Percentiles rank a stretch among this genome's conserved stretches.
These are phyloP conservation scores for Malassezia brasiliensis DNA, from an alignment of 1,284 basidiomycete genomes.

Conservation along the genomic window DNA sequence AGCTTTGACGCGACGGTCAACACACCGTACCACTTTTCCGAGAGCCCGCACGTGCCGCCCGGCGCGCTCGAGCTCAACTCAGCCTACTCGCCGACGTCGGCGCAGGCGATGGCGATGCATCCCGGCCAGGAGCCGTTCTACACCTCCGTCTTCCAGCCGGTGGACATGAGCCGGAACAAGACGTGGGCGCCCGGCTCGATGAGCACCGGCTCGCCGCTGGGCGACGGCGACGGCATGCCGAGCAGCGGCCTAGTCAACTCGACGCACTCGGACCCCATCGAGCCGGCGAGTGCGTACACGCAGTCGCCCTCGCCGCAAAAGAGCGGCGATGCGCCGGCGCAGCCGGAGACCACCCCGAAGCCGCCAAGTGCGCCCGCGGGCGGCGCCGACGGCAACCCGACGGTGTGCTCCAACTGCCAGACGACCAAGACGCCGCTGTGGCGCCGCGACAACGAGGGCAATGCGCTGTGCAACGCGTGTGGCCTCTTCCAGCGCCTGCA, in stretches of 20 bases:
- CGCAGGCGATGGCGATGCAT: too few relatives aligned
- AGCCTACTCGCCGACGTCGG: not conserved
- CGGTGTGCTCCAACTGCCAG: slow-evolving; percentile 83
- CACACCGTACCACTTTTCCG: not conserved
- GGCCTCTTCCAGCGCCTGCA: slow-evolving; percentile 67
- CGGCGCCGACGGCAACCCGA: slow-evolving; percentile 51
- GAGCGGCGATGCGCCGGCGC: slow-evolving; percentile 14
- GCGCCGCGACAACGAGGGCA: slow-evolving; percentile 87
- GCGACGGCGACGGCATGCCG: not conserved
- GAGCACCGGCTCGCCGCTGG: not conserved
- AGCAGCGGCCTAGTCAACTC: not conserved
- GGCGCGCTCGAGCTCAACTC: not conserved
- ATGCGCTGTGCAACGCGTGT: slow-evolving; percentile 62
- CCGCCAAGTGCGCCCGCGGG: slow-evolving; percentile 20
- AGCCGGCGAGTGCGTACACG: not conserved
- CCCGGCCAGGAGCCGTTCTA: not conserved
- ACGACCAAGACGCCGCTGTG: slow-evolving; percentile 92
- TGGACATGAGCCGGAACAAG: not conserved
- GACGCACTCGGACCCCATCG: not conserved
- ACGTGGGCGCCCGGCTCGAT: not conserved
- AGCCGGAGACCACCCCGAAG: not conserved
- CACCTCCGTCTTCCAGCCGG: slow-evolving; percentile 10
- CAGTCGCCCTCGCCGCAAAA: not conserved
- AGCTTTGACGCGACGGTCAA: not conserved
- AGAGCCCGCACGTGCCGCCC: not conserved